Conservation (phyloP, 306 rosid species). For the Calophaca sinica region DNA sequence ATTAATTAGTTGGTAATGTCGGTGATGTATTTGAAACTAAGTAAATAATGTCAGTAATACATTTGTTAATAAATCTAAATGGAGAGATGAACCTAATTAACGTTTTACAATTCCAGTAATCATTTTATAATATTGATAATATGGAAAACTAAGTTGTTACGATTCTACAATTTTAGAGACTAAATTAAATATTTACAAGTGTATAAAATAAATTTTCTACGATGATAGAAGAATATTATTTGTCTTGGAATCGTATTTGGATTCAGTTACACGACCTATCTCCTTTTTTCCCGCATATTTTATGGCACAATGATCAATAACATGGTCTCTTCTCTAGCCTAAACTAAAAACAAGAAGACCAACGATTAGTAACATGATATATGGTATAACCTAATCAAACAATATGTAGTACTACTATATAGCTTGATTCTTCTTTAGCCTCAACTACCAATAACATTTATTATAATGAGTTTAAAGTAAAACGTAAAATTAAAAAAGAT, state of each 20-base stretch:
- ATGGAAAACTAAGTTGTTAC: no score
- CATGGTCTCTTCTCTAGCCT: neutral
- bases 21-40: no score
- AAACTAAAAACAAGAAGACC: slow-evolving; percentile 27
- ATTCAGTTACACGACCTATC: neutral
- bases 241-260: slow-evolving; percentile 21
- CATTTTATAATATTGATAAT: no score
- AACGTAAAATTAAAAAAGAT: neutral
- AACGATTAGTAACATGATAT: slow-evolving; percentile 4
- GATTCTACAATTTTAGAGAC: no score
- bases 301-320: slow-evolving; percentile 3
- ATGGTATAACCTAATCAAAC: neutral
- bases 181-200: no score
- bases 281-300: neutral
- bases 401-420: neutral
- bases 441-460: slow-evolving; percentile 20
- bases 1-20: no score
- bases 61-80: no score
- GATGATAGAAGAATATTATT: slow-evolving; percentile 2
- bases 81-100: no score
- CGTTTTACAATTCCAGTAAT: no score
- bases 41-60: no score
- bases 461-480: neutral
- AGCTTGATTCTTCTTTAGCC: neutral
- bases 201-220: slow-evolving; percentile 3